phyloP scores from a whole-genome alignment of 1,284 basidiomycete genomes.

The Apiotrichum brassicae region DNA sequence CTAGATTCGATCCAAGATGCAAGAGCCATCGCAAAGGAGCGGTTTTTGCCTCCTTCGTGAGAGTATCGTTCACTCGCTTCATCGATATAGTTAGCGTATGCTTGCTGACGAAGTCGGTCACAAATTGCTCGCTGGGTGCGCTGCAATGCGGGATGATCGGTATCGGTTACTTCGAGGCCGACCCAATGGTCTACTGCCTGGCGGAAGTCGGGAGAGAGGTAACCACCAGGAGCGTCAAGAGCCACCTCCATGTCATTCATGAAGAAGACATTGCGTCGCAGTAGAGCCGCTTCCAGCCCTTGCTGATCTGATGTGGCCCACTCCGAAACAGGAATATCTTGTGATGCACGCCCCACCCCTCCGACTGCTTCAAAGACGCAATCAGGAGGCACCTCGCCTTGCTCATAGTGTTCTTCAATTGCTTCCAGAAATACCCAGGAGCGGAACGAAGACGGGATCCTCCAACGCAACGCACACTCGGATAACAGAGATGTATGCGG shows the following conservation, averaged over 20 bases:
- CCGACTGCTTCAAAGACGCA: constrained; percentile 86
- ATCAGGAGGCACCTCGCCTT: constrained; percentile 85
- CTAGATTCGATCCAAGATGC: constrained; percentile 83
- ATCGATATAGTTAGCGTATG: constrained; percentile 62
- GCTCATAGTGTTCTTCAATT: constrained; percentile 79
- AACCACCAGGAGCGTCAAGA: constrained; percentile 21
- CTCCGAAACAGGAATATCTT: constrained; percentile 62
- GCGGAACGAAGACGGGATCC: constrained; percentile 72
- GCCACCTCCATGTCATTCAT: constrained; percentile 24
- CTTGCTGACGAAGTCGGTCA: constrained; percentile 61
- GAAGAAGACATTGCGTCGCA: constrained; percentile 28
- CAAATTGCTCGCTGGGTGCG: constrained; percentile 58
- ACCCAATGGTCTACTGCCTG: constrained; percentile 66
- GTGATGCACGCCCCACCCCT: constrained; percentile 62
- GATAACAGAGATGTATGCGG: constrained; percentile 75
- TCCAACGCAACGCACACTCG: constrained; percentile 83
- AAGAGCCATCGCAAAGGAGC: constrained; percentile 55
- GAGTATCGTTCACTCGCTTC: constrained; percentile 53
- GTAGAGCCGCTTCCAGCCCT: constrained; percentile 19
- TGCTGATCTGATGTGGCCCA: constrained; percentile 68
- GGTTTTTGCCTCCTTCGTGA: constrained; percentile 31
- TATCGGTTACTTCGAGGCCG: constrained; percentile 59
- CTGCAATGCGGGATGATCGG: constrained; percentile 14
- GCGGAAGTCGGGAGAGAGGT: constrained; percentile 57
- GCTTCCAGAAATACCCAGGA: constrained; percentile 77